phyloP scores from a whole-genome alignment of 2,329 filamentous ascomycete genomes.

The Fusarium metavorans region DNA sequence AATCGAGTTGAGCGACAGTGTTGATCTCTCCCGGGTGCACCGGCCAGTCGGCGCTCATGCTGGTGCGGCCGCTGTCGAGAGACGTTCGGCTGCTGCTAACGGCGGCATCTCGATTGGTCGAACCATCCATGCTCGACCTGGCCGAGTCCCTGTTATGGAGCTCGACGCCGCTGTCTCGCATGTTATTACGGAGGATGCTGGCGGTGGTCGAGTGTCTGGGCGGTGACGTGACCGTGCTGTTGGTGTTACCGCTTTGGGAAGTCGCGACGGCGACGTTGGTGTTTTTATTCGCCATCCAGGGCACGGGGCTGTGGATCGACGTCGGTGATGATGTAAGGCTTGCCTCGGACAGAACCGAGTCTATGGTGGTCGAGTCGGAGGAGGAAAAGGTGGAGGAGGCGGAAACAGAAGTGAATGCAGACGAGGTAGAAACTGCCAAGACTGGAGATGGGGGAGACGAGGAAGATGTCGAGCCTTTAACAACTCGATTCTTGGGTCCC shows the following conservation, averaged over 20 bases:
- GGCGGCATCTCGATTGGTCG: constrained; percentile 18
- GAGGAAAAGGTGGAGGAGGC: constrained; percentile 6
- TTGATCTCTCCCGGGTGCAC: constrained; percentile 55
- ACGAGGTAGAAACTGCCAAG: constrained; percentile 20
- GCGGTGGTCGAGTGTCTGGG: constrained; percentile 13
- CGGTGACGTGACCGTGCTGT: constrained; percentile 22
- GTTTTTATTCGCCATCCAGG: constrained; percentile 27
- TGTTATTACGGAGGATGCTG: constrained; percentile 26
- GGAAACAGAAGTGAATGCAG: constrained; percentile 27
- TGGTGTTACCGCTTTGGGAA: constrained; percentile 14
- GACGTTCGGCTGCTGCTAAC: constrained; percentile 44
- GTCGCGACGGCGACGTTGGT: constrained; percentile 18
- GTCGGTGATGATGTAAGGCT: constrained; percentile 36
- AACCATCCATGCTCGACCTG: constrained; percentile 47
- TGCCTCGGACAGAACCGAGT: constrained; percentile 35
- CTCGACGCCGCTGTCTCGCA: constrained; percentile 51
- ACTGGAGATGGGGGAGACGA: constrained; percentile 25
- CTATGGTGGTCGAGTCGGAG: constrained; percentile 34
- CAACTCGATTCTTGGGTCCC: constrained; percentile 42
- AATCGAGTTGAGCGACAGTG: constrained; percentile 53
- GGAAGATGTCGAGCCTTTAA: constrained; percentile 33
- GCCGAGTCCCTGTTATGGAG: constrained; percentile 43
- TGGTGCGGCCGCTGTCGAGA: constrained; percentile 53
- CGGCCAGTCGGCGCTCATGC: constrained; percentile 53
- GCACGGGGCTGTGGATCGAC: constrained; percentile 4